These are phyloP conservation scores for Lachnellula suecica DNA, from an alignment of 2,329 filamentous ascomycete genomes.

Conservation along the genomic window DNA sequence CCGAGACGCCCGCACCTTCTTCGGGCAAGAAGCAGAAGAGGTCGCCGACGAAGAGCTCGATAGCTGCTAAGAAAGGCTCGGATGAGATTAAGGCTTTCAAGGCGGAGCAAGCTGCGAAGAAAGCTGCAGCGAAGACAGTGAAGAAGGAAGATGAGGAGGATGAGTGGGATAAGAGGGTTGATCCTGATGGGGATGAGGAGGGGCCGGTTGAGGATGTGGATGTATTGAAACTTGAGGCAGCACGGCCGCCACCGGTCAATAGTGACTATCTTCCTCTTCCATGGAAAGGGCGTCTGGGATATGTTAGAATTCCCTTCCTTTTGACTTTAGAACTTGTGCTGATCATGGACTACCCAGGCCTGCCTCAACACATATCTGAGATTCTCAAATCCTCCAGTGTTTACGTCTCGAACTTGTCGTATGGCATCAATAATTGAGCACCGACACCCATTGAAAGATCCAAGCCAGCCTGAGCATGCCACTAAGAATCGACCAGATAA, in stretches of 20 bases:
- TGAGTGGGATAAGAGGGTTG: conserved; percentile 27
- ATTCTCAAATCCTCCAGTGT: conserved; percentile 77
- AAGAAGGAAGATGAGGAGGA: conserved; percentile 28
- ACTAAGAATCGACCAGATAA: conserved; percentile 86
- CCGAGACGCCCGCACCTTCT: conserved; percentile 3
- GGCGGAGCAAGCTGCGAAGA: conserved; percentile 31
- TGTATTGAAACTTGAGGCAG: conserved; percentile 29
- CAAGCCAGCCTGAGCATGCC: conserved; percentile 72
- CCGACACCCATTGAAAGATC: conserved; percentile 75
- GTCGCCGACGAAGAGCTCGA: conserved; percentile 29
- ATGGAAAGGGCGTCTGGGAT: conserved; percentile 87
- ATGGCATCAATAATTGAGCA: conserved; percentile 90
- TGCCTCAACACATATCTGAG: conserved; percentile 92
- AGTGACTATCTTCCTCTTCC: conserved; percentile 82
- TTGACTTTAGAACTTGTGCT: neutral
- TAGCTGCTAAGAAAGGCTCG: conserved; percentile 32
- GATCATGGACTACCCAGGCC: conserved; percentile 49
- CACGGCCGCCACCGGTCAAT: conserved; percentile 69
- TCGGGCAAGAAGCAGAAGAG: conserved; percentile 28
- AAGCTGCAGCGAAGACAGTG: conserved; percentile 21
- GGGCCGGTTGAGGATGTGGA: conserved; percentile 27
- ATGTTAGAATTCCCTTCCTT: conserved; percentile 54
- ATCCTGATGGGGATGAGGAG: conserved; percentile 30
- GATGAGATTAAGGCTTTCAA: conserved; percentile 34
- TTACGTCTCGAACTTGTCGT: conserved; percentile 87